A percentile compares a stretch with the other conserved stretches of the same genome.
Evolutionary conservation across 2,329 filamentous ascomycete genomes (phyloP).

Genomic region (Sarocladium oryzae): DNA sequence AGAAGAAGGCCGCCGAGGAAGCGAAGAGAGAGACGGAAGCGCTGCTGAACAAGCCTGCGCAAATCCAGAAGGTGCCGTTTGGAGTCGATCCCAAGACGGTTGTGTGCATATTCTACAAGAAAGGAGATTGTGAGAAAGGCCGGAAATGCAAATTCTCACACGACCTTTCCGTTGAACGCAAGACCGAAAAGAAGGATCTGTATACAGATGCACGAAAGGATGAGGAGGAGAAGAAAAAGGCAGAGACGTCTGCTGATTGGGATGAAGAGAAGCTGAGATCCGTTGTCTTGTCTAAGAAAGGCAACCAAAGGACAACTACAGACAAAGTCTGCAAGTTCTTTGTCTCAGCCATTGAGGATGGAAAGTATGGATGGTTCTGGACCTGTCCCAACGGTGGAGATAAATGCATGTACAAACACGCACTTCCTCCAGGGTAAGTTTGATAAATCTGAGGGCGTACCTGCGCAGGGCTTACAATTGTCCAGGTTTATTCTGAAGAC

Average conservation of each 20-base stretch:
- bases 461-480: constrained; percentile 17
- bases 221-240: constrained; percentile 69
- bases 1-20: constrained; percentile 85
- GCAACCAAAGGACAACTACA: constrained; percentile 89
- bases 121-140: constrained; percentile 94
- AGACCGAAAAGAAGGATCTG: constrained; percentile 84
- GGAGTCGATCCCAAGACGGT: constrained; percentile 98
- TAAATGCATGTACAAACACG: constrained; percentile 98
- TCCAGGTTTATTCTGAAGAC: constrained; percentile 90
- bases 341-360: constrained; percentile 93
- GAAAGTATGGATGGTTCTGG: constrained; percentile 99
- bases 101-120: constrained; percentile 93
- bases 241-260: constrained; percentile 93
- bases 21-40: constrained; percentile 75
- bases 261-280: constrained; percentile 91
- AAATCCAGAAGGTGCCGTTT: constrained; percentile 96
- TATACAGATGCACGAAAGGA: constrained; percentile 77
- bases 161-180: constrained; percentile 81
- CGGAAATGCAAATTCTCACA: constrained; percentile 98
- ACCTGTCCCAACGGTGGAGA: constrained; percentile 92
- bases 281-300: constrained; percentile 92
- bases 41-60: constrained; percentile 83
- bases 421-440: constrained; percentile 83
- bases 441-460: background rate
- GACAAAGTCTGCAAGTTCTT: constrained; percentile 99